A percentile compares a stretch with the other conserved stretches of the same genome.
phyloP scores from a whole-genome alignment of 805 yeast species.

The Middelhovenomyces tepae region DNA sequence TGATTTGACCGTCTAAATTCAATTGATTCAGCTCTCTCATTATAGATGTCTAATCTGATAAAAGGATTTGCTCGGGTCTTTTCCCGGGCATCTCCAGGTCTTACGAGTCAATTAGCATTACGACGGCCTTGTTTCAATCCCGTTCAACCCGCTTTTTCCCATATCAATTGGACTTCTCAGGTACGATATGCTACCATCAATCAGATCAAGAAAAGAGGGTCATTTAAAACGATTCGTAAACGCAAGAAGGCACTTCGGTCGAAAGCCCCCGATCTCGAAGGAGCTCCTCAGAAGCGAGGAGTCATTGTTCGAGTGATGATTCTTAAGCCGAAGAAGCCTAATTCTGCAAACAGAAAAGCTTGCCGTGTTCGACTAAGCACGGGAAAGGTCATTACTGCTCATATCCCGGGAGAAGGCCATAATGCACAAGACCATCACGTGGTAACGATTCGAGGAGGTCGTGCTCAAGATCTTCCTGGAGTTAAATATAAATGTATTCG shows the following conservation, averaged over 20 bases:
- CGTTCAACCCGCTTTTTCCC: too few relatives aligned
- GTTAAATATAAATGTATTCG: constrained; percentile 89
- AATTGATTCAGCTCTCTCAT: too few relatives aligned
- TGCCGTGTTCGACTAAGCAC: constrained; percentile 89
- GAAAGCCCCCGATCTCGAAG: constrained; percentile 73
- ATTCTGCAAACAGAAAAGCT: constrained; percentile 95
- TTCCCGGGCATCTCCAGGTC: too few relatives aligned
- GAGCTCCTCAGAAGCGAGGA: constrained; percentile 84
- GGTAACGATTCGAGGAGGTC: constrained; percentile 94
- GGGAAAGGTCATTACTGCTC: constrained; percentile 83
- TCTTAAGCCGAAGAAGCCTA: constrained; percentile 95
- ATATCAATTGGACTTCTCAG: too few relatives aligned
- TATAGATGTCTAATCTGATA: too few relatives aligned
- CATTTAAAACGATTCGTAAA: constrained; percentile 25
- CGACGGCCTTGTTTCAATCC: too few relatives aligned
- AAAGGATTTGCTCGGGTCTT: too few relatives aligned
- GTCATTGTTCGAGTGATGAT: constrained; percentile 92
- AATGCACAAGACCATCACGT: constrained; percentile 96
- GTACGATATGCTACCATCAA: constrained; percentile 21
- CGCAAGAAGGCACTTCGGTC: constrained; percentile 31
- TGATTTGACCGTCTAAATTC: too few relatives aligned
- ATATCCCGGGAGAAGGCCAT: constrained; percentile 98
- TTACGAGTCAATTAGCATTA: too few relatives aligned
- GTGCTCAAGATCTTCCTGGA: constrained; percentile 97
- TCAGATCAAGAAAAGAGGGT: constrained; percentile 27